These are phyloP conservation scores for Chytriomyces sp. DNA, from an alignment of 192 early-diverging fungal species.

Conservation along the genomic window DNA sequence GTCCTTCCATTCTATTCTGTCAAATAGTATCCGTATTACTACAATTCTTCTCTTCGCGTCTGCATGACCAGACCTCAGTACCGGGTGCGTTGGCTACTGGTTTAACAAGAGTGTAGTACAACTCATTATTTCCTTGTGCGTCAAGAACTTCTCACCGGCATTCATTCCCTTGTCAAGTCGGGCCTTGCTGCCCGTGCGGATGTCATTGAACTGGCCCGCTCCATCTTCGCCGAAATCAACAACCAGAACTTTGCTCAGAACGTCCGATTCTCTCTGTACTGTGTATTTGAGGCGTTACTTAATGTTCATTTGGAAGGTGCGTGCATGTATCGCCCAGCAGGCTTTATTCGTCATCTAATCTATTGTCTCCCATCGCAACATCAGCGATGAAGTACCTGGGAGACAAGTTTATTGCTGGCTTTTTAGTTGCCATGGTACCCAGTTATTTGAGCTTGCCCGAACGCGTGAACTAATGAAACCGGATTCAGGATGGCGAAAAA, in stretches of 20 bases:
- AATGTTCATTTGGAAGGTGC: slow-evolving; percentile 58
- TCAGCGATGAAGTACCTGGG: slow-evolving; percentile 23
- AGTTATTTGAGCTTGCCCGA: neutral
- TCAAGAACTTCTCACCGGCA: slow-evolving; percentile 40
- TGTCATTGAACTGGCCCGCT: slow-evolving; percentile 32
- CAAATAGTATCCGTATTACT: slow-evolving; percentile 50
- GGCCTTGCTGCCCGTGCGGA: slow-evolving; percentile 18
- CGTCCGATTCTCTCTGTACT: slow-evolving; percentile 73
- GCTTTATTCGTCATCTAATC: slow-evolving; percentile 12
- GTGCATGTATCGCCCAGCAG: neutral
- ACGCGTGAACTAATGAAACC: slow-evolving; percentile 55
- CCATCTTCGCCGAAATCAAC: slow-evolving; percentile 80
- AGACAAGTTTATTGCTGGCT: slow-evolving; percentile 35
- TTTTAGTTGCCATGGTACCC: slow-evolving; percentile 50
- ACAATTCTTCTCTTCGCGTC: neutral
- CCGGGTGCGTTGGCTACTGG: slow-evolving; percentile 2
- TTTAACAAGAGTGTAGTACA: neutral
- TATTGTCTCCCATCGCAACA: neutral
- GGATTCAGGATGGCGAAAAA: slow-evolving; percentile 92
- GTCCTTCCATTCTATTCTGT: slow-evolving; percentile 50
- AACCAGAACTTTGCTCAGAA: slow-evolving; percentile 92
- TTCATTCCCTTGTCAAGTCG: slow-evolving; percentile 41
- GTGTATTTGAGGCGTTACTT: slow-evolving; percentile 72
- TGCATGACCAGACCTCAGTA: slow-evolving; percentile 5
- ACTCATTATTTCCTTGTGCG: slow-evolving; percentile 25